These are phyloP conservation scores for Globisporangium spiculum DNA, from an alignment of 352 stramenopile species.

Conservation along the genomic window DNA sequence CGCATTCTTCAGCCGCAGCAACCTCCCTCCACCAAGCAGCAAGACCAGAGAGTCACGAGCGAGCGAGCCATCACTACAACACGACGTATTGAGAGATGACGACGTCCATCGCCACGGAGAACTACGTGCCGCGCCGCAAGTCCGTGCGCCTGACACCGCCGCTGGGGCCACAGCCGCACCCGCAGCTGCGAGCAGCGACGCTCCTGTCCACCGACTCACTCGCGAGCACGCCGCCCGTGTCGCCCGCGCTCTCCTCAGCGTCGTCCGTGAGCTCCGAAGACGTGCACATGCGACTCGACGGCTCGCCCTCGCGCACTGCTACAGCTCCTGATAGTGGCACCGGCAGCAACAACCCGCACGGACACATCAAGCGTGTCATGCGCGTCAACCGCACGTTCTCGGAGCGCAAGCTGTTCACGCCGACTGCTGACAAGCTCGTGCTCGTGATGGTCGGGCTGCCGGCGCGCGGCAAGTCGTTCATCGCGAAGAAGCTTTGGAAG, in stretches of 20 bases:
- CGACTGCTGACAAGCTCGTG: slow-evolving; percentile 91
- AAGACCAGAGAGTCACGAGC: background rate
- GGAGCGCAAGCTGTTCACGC: slow-evolving; percentile 76
- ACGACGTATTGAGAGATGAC: background rate
- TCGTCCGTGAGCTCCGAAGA: slow-evolving; percentile 11
- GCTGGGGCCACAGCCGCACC: background rate
- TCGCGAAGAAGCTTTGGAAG: slow-evolving; percentile 90
- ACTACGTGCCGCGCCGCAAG: slow-evolving; percentile 16
- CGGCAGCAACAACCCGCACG: slow-evolving; percentile 3
- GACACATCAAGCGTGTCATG: slow-evolving; percentile 14
- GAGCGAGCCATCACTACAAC: background rate
- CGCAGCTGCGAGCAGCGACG: slow-evolving; percentile 5
- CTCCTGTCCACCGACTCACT: background rate
- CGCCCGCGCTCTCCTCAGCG: slow-evolving; percentile 16
- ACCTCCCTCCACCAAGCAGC: background rate
- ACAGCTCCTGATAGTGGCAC: background rate
- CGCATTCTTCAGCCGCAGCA: background rate
- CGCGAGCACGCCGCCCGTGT: slow-evolving; percentile 7
- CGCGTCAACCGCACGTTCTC: slow-evolving; percentile 39
- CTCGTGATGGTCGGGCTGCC: slow-evolving; percentile 95
- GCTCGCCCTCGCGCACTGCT: background rate
- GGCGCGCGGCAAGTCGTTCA: slow-evolving; percentile 95
- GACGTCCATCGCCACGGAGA: slow-evolving; percentile 14
- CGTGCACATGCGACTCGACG: slow-evolving; percentile 5
- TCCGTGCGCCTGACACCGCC: slow-evolving; percentile 16